phyloP scores from a whole-genome alignment of 1,139 yeast species.

The Debaryomyces subglobosus region DNA sequence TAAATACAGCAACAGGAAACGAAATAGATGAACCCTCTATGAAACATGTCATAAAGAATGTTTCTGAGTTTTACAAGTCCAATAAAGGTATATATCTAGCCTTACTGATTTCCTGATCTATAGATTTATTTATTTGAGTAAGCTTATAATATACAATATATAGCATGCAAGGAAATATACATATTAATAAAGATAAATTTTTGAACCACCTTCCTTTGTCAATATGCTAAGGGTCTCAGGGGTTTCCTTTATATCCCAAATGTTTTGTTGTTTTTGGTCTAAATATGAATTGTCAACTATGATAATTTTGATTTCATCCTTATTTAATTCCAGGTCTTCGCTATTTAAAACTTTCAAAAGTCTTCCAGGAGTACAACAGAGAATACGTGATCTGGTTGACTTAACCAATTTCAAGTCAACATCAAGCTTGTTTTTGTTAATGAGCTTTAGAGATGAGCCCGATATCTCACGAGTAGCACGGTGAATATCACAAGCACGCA shows the following conservation, averaged over 20 bases:
- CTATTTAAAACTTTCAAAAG: conserved; percentile 49
- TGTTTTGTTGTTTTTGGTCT: conserved; percentile 62
- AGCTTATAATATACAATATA: conserved; percentile 6
- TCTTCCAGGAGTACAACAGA: conserved; percentile 71
- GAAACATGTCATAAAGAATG: conserved; percentile 24
- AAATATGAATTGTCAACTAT: conserved; percentile 67
- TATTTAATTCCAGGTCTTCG: conserved; percentile 42
- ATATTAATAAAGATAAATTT: conserved; percentile 50
- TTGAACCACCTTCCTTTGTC: conserved; percentile 48
- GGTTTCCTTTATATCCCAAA: conserved; percentile 63
- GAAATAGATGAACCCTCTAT: conserved; percentile 18
- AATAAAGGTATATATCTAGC: conserved; percentile 39
- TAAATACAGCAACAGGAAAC: conserved; percentile 8
- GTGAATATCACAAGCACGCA: conserved; percentile 73
- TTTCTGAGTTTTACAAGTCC: conserved; percentile 34
- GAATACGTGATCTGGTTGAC: conserved; percentile 52
- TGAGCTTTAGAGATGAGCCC: conserved; percentile 64
- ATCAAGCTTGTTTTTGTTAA: conserved; percentile 64
- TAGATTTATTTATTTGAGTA: conserved; percentile 5
- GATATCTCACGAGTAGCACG: conserved; percentile 58
- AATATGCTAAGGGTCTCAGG: conserved; percentile 43
- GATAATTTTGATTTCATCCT: conserved; percentile 55
- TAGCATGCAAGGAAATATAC: not conserved
- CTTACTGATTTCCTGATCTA: conserved; percentile 24
- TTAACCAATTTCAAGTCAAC: conserved; percentile 58